Base-by-base conservation (phyloP, 2,329 filamentous ascomycete species). In the Beauveria sp. region DNA sequence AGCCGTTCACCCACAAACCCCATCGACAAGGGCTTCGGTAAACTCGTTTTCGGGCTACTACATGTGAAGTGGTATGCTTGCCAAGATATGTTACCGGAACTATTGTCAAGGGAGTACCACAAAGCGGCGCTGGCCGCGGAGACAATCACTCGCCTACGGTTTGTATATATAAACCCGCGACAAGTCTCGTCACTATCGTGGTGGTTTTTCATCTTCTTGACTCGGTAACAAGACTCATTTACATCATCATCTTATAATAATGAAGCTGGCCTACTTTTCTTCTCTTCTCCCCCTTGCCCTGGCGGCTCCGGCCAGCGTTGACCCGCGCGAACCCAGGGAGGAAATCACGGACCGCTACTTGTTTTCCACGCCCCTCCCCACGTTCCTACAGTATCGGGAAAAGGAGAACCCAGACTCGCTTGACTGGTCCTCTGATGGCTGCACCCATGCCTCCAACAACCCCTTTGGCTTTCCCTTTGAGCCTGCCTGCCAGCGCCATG, bases 401-500 rank as follows among this genome's bases (percentile, higher is more conserved):
- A 42, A 45, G 22, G 4, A n/a, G 12, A 31, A 31, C 2, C 62
- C 62, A 16, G 10, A 22, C 3, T 52, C 43, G 14, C 49, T 63
- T 5, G 57, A 67, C 62, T 71, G 67, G 67, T 16, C 46, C 3
- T 67, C 67, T 8, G 67, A 70, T 61, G 65, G 65, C 54, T 71
- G 69, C 65, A 62, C 65, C 48, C 48, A 34, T n/a, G 60, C 66
- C 4, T 69, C 67, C 7, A 67, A 70, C 63, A 67, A 68, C 45
- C 70, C 68, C 0, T 54, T 60, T 3, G 66, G 67, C 6, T 73
- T 66, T 62, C 62, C 69, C 52, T 73, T 72, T 53, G 43, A 60
- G 28, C 64, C 65, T 10, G 67, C 66, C 8, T 76, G 74, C 69
- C 66, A 74, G 56, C 74, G 77, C 28, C 77, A 79, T 63, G 77